Evolutionary conservation across 345 rosid species (phyloP).

Genomic region (Eucalyptus curtisii): DNA sequence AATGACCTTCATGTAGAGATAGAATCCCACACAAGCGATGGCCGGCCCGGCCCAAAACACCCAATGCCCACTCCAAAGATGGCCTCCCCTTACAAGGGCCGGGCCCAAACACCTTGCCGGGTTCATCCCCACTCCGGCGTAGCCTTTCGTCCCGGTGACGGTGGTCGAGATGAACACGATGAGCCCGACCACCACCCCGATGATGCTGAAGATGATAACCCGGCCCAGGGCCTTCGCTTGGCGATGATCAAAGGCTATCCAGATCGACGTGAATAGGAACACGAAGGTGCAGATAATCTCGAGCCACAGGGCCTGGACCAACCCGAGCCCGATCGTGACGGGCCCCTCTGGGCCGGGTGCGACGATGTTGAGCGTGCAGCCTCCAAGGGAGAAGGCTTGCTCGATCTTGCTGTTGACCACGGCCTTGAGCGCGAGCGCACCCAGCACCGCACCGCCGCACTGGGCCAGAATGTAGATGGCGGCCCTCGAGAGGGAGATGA

Average conservation of each 20-base stretch:
- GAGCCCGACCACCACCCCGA: conserved; percentile 17
- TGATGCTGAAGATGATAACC: conserved; percentile 4
- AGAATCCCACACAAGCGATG: conserved; percentile 11
- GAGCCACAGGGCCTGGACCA: conserved; percentile 9
- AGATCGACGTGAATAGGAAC: conserved; percentile 24
- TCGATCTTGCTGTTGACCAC: conserved; percentile 16
- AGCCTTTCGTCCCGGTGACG: conserved; percentile 15
- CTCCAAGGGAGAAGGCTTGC: conserved; percentile 24
- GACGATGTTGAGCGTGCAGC: conserved; percentile 17
- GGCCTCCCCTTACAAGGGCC: conserved; percentile 27
- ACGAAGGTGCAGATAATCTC: conserved; percentile 32
- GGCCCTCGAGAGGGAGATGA: conserved; percentile 19
- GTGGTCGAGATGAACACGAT: conserved; percentile 20
- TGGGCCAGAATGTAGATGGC: conserved; percentile 27
- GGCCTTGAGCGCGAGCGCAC: conserved; percentile 4
- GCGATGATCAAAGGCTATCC: conserved; percentile 25
- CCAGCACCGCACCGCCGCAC: conserved; percentile 22
- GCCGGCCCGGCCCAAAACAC: conserved; percentile 40
- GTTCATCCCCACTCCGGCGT: conserved; percentile 26
- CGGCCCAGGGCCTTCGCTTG: conserved; percentile 23
- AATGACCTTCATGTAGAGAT: conserved; percentile 3
- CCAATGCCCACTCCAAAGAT: conserved; percentile 36
- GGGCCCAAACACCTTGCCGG: conserved; percentile 44
- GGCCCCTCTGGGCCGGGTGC: not conserved
- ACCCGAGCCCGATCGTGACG: not conserved